Base-by-base conservation (phyloP, 306 rosid genomes). In the Vigna radiata region DNA sequence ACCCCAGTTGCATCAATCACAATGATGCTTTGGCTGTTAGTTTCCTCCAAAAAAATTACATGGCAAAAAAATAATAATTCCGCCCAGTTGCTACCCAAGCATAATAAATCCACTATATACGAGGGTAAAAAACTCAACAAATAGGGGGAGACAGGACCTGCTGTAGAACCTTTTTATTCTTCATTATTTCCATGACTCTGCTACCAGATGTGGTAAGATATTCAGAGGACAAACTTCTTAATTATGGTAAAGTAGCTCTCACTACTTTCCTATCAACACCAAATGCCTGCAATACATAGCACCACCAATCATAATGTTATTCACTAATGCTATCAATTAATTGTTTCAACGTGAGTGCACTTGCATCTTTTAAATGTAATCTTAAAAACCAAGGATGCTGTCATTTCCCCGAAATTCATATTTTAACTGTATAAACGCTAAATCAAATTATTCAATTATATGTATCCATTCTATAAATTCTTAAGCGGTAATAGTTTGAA, bases 261-360 rank as follows among this genome's bases (percentile, higher is more conserved):
- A 89, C 52, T 89, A 88, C 97, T 85, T 92, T 95, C 88, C 98
- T 84, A 70, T 95, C 98, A 10, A 86, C 39, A 43, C 98, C 98
- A 63, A 48, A 90, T 66, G 89, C 70, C 98, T 95, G 92, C 83
- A 79, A 84, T 77, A 68, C 18, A 80, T 43, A 71, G 79, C 5
- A 65, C 0, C 58, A 83, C 46, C 64, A 50, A 56, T 41, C 27
- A 9, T 8, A 39, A 37, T 39, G 11, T 37, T 37, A 37, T 37
- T 7, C 10, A 7, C 10, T 37, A 7, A 7, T 6, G 43, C 9
- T 39, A 29, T 29, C 0, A 29, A 64, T 21, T 54, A 76, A 50
- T 50, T 19, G 27, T 41, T 50, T 11, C 46, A 65, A 50, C 9
- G 33, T 37, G n/a, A 23, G 37, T 58, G 33, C 41, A 66, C 48